These are phyloP conservation scores for Tanacetum coccineum DNA, from an alignment of 129 eudicot genomes.

Conservation along the genomic window DNA sequence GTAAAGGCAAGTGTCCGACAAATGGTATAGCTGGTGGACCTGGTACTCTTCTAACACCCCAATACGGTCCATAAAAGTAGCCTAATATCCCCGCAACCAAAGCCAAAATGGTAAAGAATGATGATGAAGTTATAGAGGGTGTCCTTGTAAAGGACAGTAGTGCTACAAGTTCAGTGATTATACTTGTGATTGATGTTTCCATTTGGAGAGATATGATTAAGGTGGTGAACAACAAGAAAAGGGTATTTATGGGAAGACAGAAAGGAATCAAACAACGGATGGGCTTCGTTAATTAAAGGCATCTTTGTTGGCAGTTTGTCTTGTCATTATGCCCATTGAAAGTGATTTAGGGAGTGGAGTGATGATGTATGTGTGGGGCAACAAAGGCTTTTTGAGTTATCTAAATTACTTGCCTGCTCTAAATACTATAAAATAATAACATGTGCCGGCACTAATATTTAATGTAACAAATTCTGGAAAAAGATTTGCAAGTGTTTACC, in stretches of 20 bases:
- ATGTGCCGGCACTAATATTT: no score
- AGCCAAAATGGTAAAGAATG: slow-evolving; percentile 34
- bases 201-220: slow-evolving; percentile 18
- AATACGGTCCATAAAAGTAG: slow-evolving; percentile 67
- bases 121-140: slow-evolving; percentile 21
- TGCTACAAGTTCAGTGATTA: neutral
- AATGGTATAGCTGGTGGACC: slow-evolving; percentile 83
- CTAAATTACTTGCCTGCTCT: no score
- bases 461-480: no score
- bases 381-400: no score
- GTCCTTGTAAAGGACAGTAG: neutral
- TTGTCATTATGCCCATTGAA: slow-evolving; percentile 16
- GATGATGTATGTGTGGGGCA: no score
- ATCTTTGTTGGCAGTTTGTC: neutral
- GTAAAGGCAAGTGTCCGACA: slow-evolving; percentile 82
- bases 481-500: no score
- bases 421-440: no score
- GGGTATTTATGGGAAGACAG: slow-evolving; percentile 21
- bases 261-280: slow-evolving; percentile 12
- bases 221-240: slow-evolving; percentile 5
- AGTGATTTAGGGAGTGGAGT: slow-evolving; percentile 2
- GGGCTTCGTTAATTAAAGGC: slow-evolving; percentile 13
- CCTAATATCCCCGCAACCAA: slow-evolving; percentile 31
- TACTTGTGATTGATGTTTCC: slow-evolving; percentile 15
- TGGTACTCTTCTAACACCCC: slow-evolving; percentile 81